phyloP scores from a whole-genome alignment of 176 grass and related monocot genomes.

The Oryza nivara region DNA sequence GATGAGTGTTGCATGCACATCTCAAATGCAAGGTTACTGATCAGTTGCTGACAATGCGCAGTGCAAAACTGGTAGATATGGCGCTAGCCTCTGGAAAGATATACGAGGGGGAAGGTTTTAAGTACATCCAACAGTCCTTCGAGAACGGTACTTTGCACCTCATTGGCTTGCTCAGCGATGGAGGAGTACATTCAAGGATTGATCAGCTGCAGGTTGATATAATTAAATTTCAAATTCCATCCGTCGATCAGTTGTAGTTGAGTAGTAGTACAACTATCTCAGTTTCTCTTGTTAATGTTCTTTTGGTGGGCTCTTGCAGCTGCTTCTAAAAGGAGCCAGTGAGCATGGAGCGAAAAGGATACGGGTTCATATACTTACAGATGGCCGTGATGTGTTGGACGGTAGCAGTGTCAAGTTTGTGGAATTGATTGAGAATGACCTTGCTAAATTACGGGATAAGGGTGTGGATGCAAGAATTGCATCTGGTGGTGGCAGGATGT shows the following conservation, averaged over 20 bases:
- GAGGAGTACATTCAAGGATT: constrained; percentile 91
- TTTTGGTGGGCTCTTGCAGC: constrained; percentile 40
- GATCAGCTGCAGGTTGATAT: constrained; percentile 77
- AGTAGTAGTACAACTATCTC: not conserved
- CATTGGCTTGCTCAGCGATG: constrained; percentile 90
- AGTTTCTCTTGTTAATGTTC: not conserved
- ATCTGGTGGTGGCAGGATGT: constrained; percentile 95
- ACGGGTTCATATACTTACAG: constrained; percentile 82
- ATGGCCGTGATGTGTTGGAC: constrained; percentile 85
- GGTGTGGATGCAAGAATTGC: constrained; percentile 81
- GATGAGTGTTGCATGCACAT: not conserved
- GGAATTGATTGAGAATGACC: constrained; percentile 78
- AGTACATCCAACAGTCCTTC: constrained; percentile 77
- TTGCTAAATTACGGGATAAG: constrained; percentile 60
- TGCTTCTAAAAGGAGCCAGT: constrained; percentile 80
- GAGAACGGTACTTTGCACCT: constrained; percentile 82
- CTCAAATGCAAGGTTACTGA: constrained; percentile 8
- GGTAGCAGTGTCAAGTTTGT: constrained; percentile 90
- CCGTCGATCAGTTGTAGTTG: not conserved
- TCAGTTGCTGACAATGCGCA: constrained; percentile 13
- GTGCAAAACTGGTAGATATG: constrained; percentile 82
- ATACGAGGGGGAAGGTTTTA: constrained; percentile 82
- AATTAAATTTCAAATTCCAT: not conserved
- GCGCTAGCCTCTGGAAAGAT: constrained; percentile 86
- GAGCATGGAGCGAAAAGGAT: constrained; percentile 83